phyloP scores from a whole-genome alignment of 192 early-diverging fungal genomes.

The Chytriomyces sp. region DNA sequence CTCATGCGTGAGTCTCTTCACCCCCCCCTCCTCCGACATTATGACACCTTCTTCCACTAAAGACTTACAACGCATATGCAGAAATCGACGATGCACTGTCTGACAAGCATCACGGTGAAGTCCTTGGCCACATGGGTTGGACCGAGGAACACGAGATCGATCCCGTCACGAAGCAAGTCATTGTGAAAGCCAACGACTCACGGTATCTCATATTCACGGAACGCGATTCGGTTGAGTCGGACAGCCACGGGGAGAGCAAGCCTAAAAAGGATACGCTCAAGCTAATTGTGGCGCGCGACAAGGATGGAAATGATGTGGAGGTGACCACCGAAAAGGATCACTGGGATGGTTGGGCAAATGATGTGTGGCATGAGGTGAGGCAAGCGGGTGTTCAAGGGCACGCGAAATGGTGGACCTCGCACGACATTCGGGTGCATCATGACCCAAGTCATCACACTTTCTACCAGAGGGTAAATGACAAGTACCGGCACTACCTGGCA shows the following conservation, averaged over 20 bases:
- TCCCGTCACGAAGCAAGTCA: neutral
- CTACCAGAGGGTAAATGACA: too few species aligned
- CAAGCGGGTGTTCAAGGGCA: too few species aligned
- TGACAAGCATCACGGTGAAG: neutral
- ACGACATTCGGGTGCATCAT: too few species aligned
- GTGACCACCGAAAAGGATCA: neutral
- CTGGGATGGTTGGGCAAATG: slow-evolving; percentile 17
- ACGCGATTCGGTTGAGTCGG: neutral
- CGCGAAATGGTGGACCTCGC: too few species aligned
- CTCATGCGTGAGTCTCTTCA: slow-evolving; percentile 15
- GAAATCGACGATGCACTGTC: slow-evolving; percentile 16
- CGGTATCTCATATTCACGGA: slow-evolving; percentile 24
- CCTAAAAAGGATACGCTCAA: neutral
- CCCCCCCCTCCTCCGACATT: too few species aligned
- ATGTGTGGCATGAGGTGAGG: neutral
- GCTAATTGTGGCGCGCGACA: slow-evolving; percentile 1
- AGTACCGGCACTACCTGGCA: too few species aligned
- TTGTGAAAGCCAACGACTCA: too few species aligned
- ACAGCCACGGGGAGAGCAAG: neutral
- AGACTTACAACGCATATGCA: neutral
- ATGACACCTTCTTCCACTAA: neutral
- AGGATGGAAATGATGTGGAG: neutral
- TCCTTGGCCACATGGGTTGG: slow-evolving; percentile 20
- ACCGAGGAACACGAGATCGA: too few species aligned
- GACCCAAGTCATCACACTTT: too few species aligned